Base-by-base conservation (phyloP, 768 basidiomycete genomes). In the Guyanaporus albipodus region DNA sequence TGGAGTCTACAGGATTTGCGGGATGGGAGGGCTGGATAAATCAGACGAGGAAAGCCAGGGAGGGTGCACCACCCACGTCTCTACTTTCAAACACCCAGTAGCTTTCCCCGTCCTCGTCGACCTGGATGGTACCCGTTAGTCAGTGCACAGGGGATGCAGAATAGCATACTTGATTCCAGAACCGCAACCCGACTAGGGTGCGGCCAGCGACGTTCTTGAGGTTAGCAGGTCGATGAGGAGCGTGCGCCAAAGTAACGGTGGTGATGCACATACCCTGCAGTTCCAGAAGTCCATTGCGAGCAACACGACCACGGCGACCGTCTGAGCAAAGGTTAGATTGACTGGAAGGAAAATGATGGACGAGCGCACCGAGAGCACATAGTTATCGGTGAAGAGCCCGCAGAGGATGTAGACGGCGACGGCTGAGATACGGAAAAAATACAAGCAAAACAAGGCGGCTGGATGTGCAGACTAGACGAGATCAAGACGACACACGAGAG, bases 281-380 rank as follows among this genome's bases (percentile, higher is more conserved):
- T 95, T 97, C 96, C 95, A 99, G 67, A 99, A 99, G 70, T 99
- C 96, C 80, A 95, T 87, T 0, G 94, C 88, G 21, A 99, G 79
- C 14, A 99, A 73, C 2, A 97, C 84, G 18, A 98, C 96, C 0
- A 98, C 95, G 8, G 80, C 67, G 4, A 99, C 94, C 21, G 93
- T 95, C 82, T 85, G 58, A 19, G 46, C 23, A 18, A 29, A 39
- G 21, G 21, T 44, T 34, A 44, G 46, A 41, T 18, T 43, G 17
- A 35, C 8, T 29, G 35, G 38, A 28, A 7, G 6, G 35, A 15
- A 35, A 19, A 17, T 6, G 15, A 43, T 43, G 19, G 34, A 27
- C 8, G 35, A 24, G 68, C 90, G 57, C 49, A 95, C 93, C 37
- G 92, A 91, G 52, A 98, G 76, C 18, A 99, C 94, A 67, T 93